These are phyloP conservation scores for Sechiopsis laciniata DNA, from an alignment of 306 rosid genomes.

Conservation along the genomic window DNA sequence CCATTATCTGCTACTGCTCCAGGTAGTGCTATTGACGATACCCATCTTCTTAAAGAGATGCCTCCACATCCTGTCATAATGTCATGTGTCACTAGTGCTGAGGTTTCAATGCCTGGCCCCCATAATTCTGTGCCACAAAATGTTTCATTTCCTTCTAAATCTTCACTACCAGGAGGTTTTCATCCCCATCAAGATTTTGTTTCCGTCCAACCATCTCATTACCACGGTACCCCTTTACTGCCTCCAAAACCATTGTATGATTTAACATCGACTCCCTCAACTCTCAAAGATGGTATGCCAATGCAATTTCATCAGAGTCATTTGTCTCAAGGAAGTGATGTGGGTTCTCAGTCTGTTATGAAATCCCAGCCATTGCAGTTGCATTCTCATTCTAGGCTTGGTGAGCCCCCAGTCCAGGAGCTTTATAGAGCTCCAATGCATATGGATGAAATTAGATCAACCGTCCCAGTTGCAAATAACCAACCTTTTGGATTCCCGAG, in stretches of 20 bases:
- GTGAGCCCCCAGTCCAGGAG: slow-evolving; percentile 43
- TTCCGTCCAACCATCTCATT: slow-evolving; percentile 43
- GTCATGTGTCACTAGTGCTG: slow-evolving; percentile 42
- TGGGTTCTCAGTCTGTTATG: slow-evolving; percentile 39
- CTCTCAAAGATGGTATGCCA: slow-evolving; percentile 36
- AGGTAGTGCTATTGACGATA: slow-evolving; percentile 29
- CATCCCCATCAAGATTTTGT: slow-evolving; percentile 42
- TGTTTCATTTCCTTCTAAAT: slow-evolving; percentile 47
- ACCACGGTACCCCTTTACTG: slow-evolving; percentile 49
- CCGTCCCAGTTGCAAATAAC: slow-evolving; percentile 31
- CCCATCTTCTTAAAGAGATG: slow-evolving; percentile 30
- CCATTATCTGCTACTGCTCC: slow-evolving; percentile 33
- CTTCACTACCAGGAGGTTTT: slow-evolving; percentile 36
- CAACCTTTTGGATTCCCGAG: slow-evolving; percentile 31
- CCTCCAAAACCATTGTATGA: slow-evolving; percentile 41
- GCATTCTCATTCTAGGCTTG: slow-evolving; percentile 39
- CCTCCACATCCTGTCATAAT: slow-evolving; percentile 17
- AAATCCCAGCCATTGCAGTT: slow-evolving; percentile 32
- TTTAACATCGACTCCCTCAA: slow-evolving; percentile 37
- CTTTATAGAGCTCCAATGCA: slow-evolving; percentile 33
- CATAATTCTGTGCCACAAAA: slow-evolving; percentile 39
- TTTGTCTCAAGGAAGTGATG: slow-evolving; percentile 41
- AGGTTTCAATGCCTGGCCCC: slow-evolving; percentile 40
- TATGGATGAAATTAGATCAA: slow-evolving; percentile 43
- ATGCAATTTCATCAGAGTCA: slow-evolving; percentile 49